Evolutionary conservation across 768 basidiomycete genomes (phyloP).

Genomic region (Rickenella mellea): DNA sequence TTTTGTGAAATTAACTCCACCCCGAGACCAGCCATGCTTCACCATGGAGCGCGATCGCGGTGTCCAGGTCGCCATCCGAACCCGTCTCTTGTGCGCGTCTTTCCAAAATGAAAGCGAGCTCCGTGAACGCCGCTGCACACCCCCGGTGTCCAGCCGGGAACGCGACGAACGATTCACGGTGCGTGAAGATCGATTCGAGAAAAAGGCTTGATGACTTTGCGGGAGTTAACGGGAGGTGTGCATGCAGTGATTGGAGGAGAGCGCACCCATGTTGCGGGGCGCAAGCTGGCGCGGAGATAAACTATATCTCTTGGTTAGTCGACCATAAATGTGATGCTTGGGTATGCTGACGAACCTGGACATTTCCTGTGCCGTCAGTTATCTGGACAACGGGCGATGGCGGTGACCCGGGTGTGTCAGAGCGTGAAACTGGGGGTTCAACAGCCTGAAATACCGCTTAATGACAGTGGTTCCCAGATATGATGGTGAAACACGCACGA

Average conservation of each 20-base stretch:
- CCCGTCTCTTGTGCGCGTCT: neutral
- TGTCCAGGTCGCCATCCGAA: neutral
- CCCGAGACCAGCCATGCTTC: neutral
- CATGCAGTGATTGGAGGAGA: neutral
- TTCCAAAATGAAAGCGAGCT: neutral
- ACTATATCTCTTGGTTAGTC: neutral
- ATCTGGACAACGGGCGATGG: neutral
- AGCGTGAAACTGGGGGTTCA: neutral
- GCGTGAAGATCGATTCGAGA: conserved; percentile 1
- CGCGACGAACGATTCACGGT: neutral
- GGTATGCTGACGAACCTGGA: neutral
- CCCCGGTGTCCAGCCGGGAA: neutral
- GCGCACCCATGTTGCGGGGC: neutral
- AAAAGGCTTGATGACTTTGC: neutral
- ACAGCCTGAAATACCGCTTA: neutral
- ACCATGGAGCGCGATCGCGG: neutral
- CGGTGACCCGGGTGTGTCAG: neutral
- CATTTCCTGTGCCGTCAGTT: neutral
- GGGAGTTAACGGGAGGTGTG: neutral
- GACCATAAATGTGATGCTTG: neutral
- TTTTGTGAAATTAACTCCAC: too few species aligned
- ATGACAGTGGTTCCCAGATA: neutral
- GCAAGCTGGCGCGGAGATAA: neutral
- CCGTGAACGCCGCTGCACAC: neutral
- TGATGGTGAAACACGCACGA: neutral